These are phyloP conservation scores for Rosa chinensis DNA, from an alignment of 306 rosid species.

Conservation along the genomic window DNA sequence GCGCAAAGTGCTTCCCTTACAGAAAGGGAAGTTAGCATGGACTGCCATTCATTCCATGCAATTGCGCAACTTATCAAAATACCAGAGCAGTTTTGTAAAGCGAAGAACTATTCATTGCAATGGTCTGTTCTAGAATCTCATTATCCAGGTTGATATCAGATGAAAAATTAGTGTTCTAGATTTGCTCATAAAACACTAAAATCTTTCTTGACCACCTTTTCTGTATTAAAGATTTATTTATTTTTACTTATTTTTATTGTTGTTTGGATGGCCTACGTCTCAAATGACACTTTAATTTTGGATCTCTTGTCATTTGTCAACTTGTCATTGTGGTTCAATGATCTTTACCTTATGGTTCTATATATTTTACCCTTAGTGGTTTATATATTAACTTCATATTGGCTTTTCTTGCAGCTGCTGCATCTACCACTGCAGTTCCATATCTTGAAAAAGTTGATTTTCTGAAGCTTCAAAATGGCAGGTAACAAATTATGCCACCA, in stretches of 20 bases:
- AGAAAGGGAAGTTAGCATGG: constrained; percentile 85
- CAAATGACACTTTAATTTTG: neutral
- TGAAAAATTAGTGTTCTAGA: constrained; percentile 30
- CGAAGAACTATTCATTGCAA: constrained; percentile 70
- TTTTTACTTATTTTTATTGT: constrained; percentile 13
- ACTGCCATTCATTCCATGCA: constrained; percentile 71
- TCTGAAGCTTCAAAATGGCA: constrained; percentile 89
- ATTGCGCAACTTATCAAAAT: constrained; percentile 62
- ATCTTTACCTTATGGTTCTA: constrained; percentile 8
- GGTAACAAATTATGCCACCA: constrained; percentile 40
- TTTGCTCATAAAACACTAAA: constrained; percentile 27
- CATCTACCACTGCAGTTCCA: constrained; percentile 52
- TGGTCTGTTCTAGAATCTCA: constrained; percentile 95
- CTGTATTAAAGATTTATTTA: neutral
- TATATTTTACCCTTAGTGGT: constrained; percentile 9
- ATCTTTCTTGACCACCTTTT: neutral
- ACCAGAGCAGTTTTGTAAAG: constrained; percentile 46
- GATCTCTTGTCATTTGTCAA: neutral
- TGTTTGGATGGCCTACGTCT: constrained; percentile 11
- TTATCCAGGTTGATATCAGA: constrained; percentile 51
- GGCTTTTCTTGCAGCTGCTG: constrained; percentile 61
- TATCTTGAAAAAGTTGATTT: constrained; percentile 67
- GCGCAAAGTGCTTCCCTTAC: constrained; percentile 67
- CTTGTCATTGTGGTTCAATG: constrained; percentile 2
- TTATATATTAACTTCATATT: constrained; percentile 17